Conservation (phyloP, 1,284 basidiomycete genomes). For the Ustilago trichophora region DNA sequence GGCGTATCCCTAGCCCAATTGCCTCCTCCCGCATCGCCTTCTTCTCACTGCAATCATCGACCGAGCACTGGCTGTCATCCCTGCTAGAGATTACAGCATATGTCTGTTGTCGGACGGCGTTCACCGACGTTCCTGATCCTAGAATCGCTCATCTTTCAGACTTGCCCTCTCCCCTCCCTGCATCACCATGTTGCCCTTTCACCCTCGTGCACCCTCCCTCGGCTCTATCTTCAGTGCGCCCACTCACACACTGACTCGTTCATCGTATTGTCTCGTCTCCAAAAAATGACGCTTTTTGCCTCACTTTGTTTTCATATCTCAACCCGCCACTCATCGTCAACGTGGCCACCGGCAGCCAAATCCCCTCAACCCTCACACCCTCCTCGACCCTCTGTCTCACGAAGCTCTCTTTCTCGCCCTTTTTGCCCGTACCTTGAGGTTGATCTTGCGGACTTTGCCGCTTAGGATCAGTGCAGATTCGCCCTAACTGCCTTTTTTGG, state of each 20-base stretch:
- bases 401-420: conserved; percentile 4
- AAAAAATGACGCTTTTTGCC: too few relatives aligned
- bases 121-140: conserved; percentile 5
- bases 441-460: too few relatives aligned
- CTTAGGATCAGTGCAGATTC: too few relatives aligned
- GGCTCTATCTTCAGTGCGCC: too few relatives aligned
- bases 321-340: conserved; percentile 3
- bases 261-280: too few relatives aligned
- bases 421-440: too few relatives aligned
- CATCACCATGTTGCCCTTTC: conserved; percentile 5
- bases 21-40: too few relatives aligned
- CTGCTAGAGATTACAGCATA: too few relatives aligned
- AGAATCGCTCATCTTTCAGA: not conserved
- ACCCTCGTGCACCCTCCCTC: conserved; percentile 1
- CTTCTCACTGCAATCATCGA: too few relatives aligned
- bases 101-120: too few relatives aligned
- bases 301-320: not conserved
- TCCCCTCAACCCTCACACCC: conserved; percentile 35
- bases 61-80: too few relatives aligned
- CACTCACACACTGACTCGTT: too few relatives aligned
- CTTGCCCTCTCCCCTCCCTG: not conserved
- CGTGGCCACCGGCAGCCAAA: conserved; percentile 25
- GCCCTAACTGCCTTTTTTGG: not conserved
- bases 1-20: conserved; percentile 12
- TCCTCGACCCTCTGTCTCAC: not conserved